These are phyloP conservation scores for Solanum arcanum DNA, from an alignment of 257 asterid genomes.

Conservation along the genomic window DNA sequence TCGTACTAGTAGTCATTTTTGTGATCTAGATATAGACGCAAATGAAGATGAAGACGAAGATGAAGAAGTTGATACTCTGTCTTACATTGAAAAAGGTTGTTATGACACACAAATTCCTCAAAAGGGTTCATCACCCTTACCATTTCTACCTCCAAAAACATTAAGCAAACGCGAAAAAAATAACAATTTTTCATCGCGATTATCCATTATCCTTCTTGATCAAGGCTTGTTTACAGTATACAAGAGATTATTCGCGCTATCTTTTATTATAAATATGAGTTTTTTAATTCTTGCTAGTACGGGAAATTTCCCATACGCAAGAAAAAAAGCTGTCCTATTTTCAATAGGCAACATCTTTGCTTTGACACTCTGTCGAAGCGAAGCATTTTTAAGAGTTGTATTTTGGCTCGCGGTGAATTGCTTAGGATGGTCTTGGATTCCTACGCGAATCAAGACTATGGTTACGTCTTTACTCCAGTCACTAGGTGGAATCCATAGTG, in stretches of 20 bases:
- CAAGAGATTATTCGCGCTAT: constrained; percentile 47
- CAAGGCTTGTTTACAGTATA: constrained; percentile 74
- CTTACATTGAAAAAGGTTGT: constrained; percentile 38
- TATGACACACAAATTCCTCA: background rate
- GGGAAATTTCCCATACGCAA: constrained; percentile 39
- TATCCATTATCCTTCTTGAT: constrained; percentile 58
- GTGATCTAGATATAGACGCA: constrained; percentile 33
- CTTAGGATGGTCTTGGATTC: constrained; percentile 49
- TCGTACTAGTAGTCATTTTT: constrained; percentile 61
- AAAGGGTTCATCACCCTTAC: background rate
- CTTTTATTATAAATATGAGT: constrained; percentile 26
- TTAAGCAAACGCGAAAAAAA: constrained; percentile 8
- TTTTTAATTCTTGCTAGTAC: constrained; percentile 44
- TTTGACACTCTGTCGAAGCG: constrained; percentile 57
- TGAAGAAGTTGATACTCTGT: background rate
- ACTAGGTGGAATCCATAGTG: constrained; percentile 67
- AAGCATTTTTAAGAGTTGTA: constrained; percentile 36
- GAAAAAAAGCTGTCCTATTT: constrained; percentile 30
- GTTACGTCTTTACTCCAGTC: constrained; percentile 46
- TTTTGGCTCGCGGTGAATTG: constrained; percentile 57
- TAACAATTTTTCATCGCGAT: constrained; percentile 13
- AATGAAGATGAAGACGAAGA: constrained; percentile 11
- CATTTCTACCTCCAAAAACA: constrained; percentile 10
- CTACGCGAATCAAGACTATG: constrained; percentile 35
- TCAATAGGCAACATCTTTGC: constrained; percentile 48